Percentiles rank a stretch among this genome's conserved stretches.
phyloP scores from a whole-genome alignment of 768 basidiomycete genomes.

The Leccinum uliginosum region DNA sequence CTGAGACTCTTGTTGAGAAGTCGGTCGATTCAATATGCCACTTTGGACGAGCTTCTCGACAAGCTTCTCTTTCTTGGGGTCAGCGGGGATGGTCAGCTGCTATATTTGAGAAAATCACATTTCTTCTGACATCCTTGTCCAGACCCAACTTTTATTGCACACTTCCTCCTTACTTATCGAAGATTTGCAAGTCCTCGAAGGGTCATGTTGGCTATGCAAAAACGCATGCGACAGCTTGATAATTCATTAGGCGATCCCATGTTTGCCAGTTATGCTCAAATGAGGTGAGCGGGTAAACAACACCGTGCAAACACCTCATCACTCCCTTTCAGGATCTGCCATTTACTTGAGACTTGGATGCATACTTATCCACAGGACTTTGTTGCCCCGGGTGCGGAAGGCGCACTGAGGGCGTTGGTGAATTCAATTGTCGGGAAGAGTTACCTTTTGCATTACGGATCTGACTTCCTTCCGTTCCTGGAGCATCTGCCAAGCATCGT shows the following conservation, averaged over 20 bases:
- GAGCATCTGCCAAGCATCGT: slow-evolving; percentile 57
- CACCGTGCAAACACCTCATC: slow-evolving; percentile 5
- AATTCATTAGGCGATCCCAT: slow-evolving; percentile 72
- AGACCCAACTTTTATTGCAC: slow-evolving; percentile 75
- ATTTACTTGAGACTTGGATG: slow-evolving; percentile 75
- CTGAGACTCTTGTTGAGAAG: slow-evolving; percentile 26
- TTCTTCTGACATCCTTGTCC: slow-evolving; percentile 9
- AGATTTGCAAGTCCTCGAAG: slow-evolving; percentile 77
- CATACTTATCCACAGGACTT: slow-evolving; percentile 75
- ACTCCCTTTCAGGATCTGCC: slow-evolving; percentile 57
- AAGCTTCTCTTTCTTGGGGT: slow-evolving; percentile 79
- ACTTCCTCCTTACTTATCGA: slow-evolving; percentile 82
- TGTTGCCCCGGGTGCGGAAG: slow-evolving; percentile 66
- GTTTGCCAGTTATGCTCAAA: slow-evolving; percentile 85
- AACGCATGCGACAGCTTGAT: slow-evolving; percentile 75
- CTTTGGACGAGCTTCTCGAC: slow-evolving; percentile 74
- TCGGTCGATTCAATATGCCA: slow-evolving; percentile 66
- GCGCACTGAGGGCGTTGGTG: slow-evolving; percentile 70
- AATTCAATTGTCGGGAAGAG: slow-evolving; percentile 77
- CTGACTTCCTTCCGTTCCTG: slow-evolving; percentile 77
- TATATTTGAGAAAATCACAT: slow-evolving; percentile 3
- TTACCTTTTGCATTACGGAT: slow-evolving; percentile 80
- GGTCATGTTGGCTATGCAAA: slow-evolving; percentile 82
- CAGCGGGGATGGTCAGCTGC: slow-evolving; percentile 69
- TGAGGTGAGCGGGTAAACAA: slow-evolving; percentile 49